Evolutionary conservation across 768 basidiomycete species (phyloP).

Genomic region (Zangia roseola): DNA sequence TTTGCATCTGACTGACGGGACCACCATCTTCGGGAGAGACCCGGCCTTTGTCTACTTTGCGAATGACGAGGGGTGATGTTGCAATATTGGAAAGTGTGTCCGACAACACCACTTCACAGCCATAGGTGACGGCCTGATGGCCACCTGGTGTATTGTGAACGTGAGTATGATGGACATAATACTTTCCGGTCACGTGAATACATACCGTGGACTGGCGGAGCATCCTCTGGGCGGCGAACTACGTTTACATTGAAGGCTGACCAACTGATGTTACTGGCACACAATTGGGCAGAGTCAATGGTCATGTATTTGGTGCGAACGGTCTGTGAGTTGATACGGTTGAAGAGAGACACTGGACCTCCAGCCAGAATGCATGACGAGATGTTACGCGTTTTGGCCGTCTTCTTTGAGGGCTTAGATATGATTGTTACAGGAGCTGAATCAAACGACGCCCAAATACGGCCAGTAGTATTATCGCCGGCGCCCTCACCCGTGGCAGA

Average conservation of each 20-base stretch:
- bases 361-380: constrained; percentile 88
- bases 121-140: constrained; percentile 87
- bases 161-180: constrained; percentile 38
- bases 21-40: constrained; percentile 88
- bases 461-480: constrained; percentile 45
- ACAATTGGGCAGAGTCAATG: constrained; percentile 77
- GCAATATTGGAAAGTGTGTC: constrained; percentile 85
- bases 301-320: constrained; percentile 98
- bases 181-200: constrained; percentile 50
- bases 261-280: constrained; percentile 91
- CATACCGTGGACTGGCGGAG: constrained; percentile 60
- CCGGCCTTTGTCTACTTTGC: constrained; percentile 89
- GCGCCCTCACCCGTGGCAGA: constrained; percentile 42
- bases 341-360: constrained; percentile 89
- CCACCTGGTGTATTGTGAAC: constrained; percentile 47
- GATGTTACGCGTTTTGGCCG: constrained; percentile 90
- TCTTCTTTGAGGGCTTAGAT: constrained; percentile 97
- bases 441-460: constrained; percentile 88
- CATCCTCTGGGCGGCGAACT: constrained; percentile 68
- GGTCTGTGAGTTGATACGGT: constrained; percentile 95
- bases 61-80: constrained; percentile 82
- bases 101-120: constrained; percentile 82
- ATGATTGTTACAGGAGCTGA: constrained; percentile 93
- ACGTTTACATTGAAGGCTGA: constrained; percentile 94
- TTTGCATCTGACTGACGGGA: constrained; percentile 95